phyloP scores from a whole-genome alignment of 345 rosid species.

The Nephelium lappaceum region DNA sequence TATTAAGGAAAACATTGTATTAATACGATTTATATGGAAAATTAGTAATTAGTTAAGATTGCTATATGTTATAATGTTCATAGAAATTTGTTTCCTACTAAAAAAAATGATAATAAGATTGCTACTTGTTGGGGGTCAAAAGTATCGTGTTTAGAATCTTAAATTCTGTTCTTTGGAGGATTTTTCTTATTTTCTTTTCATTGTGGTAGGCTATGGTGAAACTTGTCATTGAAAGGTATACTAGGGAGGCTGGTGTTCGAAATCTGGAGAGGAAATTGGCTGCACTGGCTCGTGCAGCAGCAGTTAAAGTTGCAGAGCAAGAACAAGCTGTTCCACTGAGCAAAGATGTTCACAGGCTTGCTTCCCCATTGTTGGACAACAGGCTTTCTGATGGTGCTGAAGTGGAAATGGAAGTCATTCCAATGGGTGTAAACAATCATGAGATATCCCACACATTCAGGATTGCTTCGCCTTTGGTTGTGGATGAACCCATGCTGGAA shows the following conservation, averaged over 20 bases:
- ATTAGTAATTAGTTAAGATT: neutral
- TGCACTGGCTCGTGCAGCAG: constrained; percentile 98
- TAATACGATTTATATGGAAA: neutral
- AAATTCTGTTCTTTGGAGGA: neutral
- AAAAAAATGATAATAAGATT: neutral
- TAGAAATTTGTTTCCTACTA: neutral
- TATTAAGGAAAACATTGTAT: constrained; percentile 4
- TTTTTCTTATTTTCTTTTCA: neutral
- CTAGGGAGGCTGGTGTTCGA: constrained; percentile 98
- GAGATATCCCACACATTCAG: constrained; percentile 72
- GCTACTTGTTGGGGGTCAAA: neutral
- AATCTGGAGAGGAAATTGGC: constrained; percentile 89
- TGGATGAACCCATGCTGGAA: constrained; percentile 90
- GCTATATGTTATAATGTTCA: neutral
- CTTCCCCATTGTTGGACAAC: constrained; percentile 78
- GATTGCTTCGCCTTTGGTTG: constrained; percentile 70
- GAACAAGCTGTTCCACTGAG: constrained; percentile 75
- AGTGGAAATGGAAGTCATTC: constrained; percentile 98
- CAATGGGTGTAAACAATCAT: constrained; percentile 80
- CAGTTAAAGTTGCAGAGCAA: constrained; percentile 87
- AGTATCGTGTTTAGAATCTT: neutral
- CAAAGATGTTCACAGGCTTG: constrained; percentile 72
- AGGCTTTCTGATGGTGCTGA: constrained; percentile 91
- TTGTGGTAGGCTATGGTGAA: constrained; percentile 73
- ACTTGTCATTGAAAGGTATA: constrained; percentile 86